These are phyloP conservation scores for Sergeia podlipaevii DNA, from an alignment of 208 protist genomes.

Conservation along the genomic window DNA sequence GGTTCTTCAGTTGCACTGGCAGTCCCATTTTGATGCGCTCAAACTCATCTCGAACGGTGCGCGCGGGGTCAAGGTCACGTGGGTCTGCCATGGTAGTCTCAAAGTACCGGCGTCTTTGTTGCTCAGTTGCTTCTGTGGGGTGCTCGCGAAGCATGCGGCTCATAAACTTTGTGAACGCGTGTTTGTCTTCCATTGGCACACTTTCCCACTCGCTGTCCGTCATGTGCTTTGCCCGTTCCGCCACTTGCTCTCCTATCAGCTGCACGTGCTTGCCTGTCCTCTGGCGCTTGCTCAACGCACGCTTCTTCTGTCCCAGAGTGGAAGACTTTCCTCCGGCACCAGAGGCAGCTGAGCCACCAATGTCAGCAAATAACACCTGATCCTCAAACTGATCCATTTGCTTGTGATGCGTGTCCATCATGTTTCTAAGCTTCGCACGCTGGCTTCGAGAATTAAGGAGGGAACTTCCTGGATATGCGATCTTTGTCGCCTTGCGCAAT, in stretches of 20 bases:
- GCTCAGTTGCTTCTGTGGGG: constrained; percentile 71
- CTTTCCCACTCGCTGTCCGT: constrained; percentile 80
- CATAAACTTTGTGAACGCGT: constrained; percentile 81
- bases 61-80: constrained; percentile 47
- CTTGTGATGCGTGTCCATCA: constrained; percentile 19
- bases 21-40: constrained; percentile 80
- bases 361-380: constrained; percentile 57
- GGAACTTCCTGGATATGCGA: constrained; percentile 57
- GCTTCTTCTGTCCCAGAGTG: neutral
- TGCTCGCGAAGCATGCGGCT: constrained; percentile 39
- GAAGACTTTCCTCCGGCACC: neutral
- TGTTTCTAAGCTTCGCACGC: constrained; percentile 39
- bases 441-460: constrained; percentile 69
- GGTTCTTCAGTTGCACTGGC: constrained; percentile 68
- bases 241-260: constrained; percentile 35
- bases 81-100: constrained; percentile 80
- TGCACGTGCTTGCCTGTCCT: constrained; percentile 28
- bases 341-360: constrained; percentile 21
- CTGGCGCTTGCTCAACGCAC: constrained; percentile 17
- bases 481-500: neutral
- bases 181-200: constrained; percentile 70
- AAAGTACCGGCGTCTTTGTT: constrained; percentile 84
- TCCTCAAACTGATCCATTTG: constrained; percentile 38
- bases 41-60: constrained; percentile 63
- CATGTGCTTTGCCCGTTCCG: constrained; percentile 64